These are phyloP conservation scores for Moniliophthora roreri DNA, from an alignment of 1,284 basidiomycete species.

Conservation along the genomic window DNA sequence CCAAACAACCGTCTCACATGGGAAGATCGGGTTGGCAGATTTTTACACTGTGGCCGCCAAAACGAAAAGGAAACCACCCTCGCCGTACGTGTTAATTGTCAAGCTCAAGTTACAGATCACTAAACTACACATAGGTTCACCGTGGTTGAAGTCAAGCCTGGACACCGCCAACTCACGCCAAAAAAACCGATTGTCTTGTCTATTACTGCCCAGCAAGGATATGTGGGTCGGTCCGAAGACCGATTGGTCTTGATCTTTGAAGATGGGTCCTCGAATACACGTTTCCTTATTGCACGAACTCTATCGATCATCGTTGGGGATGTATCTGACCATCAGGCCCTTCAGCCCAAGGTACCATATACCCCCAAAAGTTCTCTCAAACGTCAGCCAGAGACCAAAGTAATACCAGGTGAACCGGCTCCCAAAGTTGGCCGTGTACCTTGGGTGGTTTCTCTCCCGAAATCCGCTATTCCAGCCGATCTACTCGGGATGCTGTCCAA, in stretches of 20 bases:
- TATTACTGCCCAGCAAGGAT: slow-evolving; percentile 33
- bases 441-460: slow-evolving; percentile 37
- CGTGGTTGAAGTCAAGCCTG: slow-evolving; percentile 16
- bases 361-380: slow-evolving; percentile 37
- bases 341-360: slow-evolving; percentile 53
- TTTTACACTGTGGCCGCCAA: slow-evolving; percentile 34
- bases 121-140: neutral
- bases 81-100: slow-evolving; percentile 7
- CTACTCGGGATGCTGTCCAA: slow-evolving; percentile 31
- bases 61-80: slow-evolving; percentile 25
- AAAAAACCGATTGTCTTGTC: slow-evolving; percentile 26
- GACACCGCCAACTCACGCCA: slow-evolving; percentile 24
- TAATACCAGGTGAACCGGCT: slow-evolving; percentile 44
- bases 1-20: neutral
- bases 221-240: slow-evolving; percentile 51
- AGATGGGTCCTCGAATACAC: slow-evolving; percentile 35
- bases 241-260: slow-evolving; percentile 42
- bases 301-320: slow-evolving; percentile 43
- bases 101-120: too few species aligned
- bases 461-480: slow-evolving; percentile 34
- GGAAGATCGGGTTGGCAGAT: slow-evolving; percentile 17
- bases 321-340: slow-evolving; percentile 44
- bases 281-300: slow-evolving; percentile 44
- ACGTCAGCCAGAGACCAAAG: slow-evolving; percentile 37
- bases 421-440: slow-evolving; percentile 27